Percentiles rank a stretch among this genome's conserved stretches.
phyloP scores from a whole-genome alignment of 116 monocot species.

The Trichopus zeylanicus region DNA sequence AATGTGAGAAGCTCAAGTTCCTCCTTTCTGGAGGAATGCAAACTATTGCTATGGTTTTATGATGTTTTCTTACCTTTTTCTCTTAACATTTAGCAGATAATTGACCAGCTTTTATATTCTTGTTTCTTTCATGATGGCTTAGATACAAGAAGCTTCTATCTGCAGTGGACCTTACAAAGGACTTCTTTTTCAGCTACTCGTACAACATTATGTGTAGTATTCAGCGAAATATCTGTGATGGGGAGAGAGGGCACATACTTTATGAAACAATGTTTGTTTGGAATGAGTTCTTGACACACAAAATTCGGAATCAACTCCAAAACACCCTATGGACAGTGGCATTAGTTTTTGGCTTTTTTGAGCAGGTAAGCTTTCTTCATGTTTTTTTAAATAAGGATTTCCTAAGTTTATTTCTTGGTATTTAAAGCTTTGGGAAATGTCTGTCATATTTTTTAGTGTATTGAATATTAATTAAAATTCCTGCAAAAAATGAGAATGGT shows the following conservation, averaged over 20 bases:
- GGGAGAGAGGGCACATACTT: constrained; percentile 32
- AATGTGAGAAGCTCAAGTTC: neutral
- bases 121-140: constrained; percentile 17
- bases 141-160: constrained; percentile 89
- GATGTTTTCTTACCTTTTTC: neutral
- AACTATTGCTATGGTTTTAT: neutral
- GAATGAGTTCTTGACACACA: constrained; percentile 91
- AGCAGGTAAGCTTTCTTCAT: constrained; percentile 45
- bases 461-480: neutral
- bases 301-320: constrained; percentile 52
- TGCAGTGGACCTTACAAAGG: constrained; percentile 88
- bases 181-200: constrained; percentile 96
- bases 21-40: neutral
- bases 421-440: neutral
- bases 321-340: constrained; percentile 82
- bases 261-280: constrained; percentile 97
- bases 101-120: neutral
- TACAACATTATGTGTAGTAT: constrained; percentile 84
- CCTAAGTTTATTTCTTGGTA: neutral
- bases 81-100: neutral
- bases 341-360: constrained; percentile 87
- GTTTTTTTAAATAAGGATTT: too few species aligned
- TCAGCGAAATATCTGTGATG: constrained; percentile 65
- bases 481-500: neutral
- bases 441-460: neutral